Base-by-base conservation (phyloP, 331 rosid species). In the Acacia pycnantha region DNA sequence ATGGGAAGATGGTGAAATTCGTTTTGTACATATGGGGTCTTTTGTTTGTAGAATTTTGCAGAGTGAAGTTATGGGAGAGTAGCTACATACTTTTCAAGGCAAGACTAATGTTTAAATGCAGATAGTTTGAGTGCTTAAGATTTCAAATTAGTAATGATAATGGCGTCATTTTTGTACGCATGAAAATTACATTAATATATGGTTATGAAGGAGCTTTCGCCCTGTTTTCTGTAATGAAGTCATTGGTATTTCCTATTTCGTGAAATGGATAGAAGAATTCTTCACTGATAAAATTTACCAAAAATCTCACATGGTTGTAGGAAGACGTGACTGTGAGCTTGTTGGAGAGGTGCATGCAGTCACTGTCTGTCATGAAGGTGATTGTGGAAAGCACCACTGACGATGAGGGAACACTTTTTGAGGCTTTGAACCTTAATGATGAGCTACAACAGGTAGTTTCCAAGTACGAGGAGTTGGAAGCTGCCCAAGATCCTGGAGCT, bases 401-500 rank as follows among this genome's bases (percentile, higher is more conserved):
- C 56, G 96, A 93, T 72, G 97, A 93, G 84, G 91, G 70, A 73
- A 88, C 88, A 81, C 94, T 93, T 70, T 88, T 91, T 79, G 97
- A 93, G 88, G 96, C 96, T 77, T 82, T 93, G 66, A 83, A 87
- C 87, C 93, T 93, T 65, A 89, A 93, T 68, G 97, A 93, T 81
- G 97, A 93, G 82, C 91, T 93, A 81, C 91, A 90, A 69, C 93
- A 84, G 64, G 74, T 93, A 33, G 79, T 93, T 81, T 90, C 92
- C 69, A 91, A 88, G 83, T 90, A 87, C 33, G 92, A 88, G 81
- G 88, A 87, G 83, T 81, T 87, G 90, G 96, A 90, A 85, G 87
- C 83, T 83, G 82, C 85, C 80, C 88, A 83, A 79, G 62, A 77
- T 0, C 56, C 88, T 4, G 89, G 27, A 78, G 85, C 67, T 70